Evolutionary conservation across 2,329 filamentous ascomycete genomes (phyloP).

Genomic region (Neonectria neomacrospora): DNA sequence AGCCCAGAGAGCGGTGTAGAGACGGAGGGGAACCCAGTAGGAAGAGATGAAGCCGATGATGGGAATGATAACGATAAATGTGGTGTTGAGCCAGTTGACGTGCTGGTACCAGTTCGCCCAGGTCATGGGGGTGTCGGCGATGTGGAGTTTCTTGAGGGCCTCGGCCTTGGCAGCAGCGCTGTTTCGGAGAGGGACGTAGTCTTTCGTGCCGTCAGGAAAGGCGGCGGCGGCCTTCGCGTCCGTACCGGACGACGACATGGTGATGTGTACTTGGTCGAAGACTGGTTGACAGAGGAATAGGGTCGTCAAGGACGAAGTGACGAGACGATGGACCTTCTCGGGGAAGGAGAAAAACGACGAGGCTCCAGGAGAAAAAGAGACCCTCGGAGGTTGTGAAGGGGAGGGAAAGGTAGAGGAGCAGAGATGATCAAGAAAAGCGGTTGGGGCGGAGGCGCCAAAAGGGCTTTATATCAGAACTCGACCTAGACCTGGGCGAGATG

Average conservation of each 20-base stretch:
- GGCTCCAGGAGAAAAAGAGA: constrained; percentile 27
- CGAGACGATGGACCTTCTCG: constrained; percentile 32
- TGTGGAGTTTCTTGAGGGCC: constrained; percentile 66
- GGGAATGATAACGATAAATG: constrained; percentile 82
- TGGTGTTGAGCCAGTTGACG: constrained; percentile 92
- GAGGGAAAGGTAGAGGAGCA: constrained; percentile 22
- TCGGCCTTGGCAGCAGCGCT: constrained; percentile 34
- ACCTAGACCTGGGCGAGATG: constrained; percentile 35
- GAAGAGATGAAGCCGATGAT: constrained; percentile 77
- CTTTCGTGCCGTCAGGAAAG: constrained; percentile 65
- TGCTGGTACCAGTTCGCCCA: constrained; percentile 89
- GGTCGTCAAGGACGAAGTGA: constrained; percentile 27
- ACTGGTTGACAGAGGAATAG: neutral
- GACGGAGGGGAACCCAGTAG: constrained; percentile 80
- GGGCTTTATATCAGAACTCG: constrained; percentile 44
- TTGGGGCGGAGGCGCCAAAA: constrained; percentile 44
- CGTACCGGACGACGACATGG: constrained; percentile 54
- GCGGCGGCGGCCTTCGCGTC: constrained; percentile 54
- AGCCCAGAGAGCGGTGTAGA: constrained; percentile 78
- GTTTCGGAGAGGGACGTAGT: constrained; percentile 62
- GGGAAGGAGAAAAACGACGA: constrained; percentile 25
- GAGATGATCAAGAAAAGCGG: constrained; percentile 31
- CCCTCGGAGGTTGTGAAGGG: constrained; percentile 30
- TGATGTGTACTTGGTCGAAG: constrained; percentile 21
- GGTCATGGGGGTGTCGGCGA: constrained; percentile 84